Percentiles rank a stretch among this genome's conserved stretches.
Conservation (phyloP, 2,329 filamentous ascomycete genomes). For the Cladophialophora immunda region DNA sequence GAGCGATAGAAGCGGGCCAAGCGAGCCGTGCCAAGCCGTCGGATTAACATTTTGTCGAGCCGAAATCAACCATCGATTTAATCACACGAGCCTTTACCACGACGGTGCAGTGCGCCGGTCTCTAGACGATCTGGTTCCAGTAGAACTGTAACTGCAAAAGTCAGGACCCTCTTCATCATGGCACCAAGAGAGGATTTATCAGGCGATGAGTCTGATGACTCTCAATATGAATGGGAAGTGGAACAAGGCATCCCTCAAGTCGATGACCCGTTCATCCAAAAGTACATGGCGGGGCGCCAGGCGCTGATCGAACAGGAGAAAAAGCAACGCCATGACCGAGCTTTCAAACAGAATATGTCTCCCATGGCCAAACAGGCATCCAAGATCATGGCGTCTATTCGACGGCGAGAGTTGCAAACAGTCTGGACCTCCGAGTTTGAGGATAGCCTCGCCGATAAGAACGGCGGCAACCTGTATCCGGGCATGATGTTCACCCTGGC, state of each 20-base stretch:
- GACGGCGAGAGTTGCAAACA: slow-evolving; percentile 76
- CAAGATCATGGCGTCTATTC: slow-evolving; percentile 80
- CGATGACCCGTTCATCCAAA: slow-evolving; percentile 79
- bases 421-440: slow-evolving; percentile 81
- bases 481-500: slow-evolving; percentile 94
- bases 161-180: slow-evolving; percentile 17
- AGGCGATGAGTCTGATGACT: slow-evolving; percentile 35
- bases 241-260: slow-evolving; percentile 57
- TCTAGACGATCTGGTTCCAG: not conserved
- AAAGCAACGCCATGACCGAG: slow-evolving; percentile 78
- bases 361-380: slow-evolving; percentile 81
- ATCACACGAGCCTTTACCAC: slow-evolving; percentile 6
- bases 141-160: not conserved
- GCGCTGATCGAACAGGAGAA: slow-evolving; percentile 82
- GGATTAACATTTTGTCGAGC: not conserved
- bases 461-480: slow-evolving; percentile 74
- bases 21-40: not conserved
- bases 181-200: slow-evolving; percentile 24
- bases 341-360: slow-evolving; percentile 77
- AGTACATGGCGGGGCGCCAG: slow-evolving; percentile 79
- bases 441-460: slow-evolving; percentile 70
- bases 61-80: not conserved
- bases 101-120: not conserved
- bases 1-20: not conserved
- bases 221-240: slow-evolving; percentile 45